Percentiles rank a stretch among this genome's conserved stretches.
Evolutionary conservation across 2,329 filamentous ascomycete species (phyloP).

Genomic region (Chaetomium globosum): DNA sequence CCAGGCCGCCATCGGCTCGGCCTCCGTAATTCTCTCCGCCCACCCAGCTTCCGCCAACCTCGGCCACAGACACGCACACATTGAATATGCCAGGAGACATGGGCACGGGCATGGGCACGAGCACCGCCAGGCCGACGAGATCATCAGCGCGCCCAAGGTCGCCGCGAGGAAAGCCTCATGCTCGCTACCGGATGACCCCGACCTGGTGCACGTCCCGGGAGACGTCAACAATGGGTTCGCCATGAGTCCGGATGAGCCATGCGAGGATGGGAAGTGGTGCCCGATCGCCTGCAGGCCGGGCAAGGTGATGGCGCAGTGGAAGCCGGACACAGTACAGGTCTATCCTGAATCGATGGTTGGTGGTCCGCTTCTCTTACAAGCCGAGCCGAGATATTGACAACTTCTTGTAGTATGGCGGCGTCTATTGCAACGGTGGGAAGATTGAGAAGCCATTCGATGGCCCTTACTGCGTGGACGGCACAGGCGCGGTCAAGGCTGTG

Average conservation of each 20-base stretch:
- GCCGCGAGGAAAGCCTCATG: constrained; percentile 62
- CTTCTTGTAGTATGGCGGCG: constrained; percentile 66
- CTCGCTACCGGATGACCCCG: constrained; percentile 66
- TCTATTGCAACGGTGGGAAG: constrained; percentile 70
- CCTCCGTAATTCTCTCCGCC: constrained; percentile 51
- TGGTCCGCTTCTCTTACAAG: constrained; percentile 25
- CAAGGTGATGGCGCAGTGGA: constrained; percentile 78
- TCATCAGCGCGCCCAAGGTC: constrained; percentile 39
- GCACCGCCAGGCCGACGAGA: constrained; percentile 31
- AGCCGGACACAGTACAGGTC: constrained; percentile 67
- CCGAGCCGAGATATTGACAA: constrained; percentile 22
- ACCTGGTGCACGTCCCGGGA: constrained; percentile 69
- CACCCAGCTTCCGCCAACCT: constrained; percentile 46
- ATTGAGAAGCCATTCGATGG: constrained; percentile 70
- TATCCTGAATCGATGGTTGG: constrained; percentile 74
- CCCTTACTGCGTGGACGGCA: constrained; percentile 71
- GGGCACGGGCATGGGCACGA: constrained; percentile 29
- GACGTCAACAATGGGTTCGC: constrained; percentile 74
- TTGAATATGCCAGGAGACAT: constrained; percentile 38
- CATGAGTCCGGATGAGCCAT: constrained; percentile 73
- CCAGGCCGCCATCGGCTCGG: constrained; percentile 54
- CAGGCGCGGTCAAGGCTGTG: constrained; percentile 64
- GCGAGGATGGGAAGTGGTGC: constrained; percentile 69
- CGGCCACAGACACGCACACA: constrained; percentile 47
- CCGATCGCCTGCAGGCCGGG: constrained; percentile 76